A percentile compares a stretch with the other conserved stretches of the same genome.
Conservation (phyloP, 2,329 filamentous ascomycete species). For the Xylariaceae sp. region DNA sequence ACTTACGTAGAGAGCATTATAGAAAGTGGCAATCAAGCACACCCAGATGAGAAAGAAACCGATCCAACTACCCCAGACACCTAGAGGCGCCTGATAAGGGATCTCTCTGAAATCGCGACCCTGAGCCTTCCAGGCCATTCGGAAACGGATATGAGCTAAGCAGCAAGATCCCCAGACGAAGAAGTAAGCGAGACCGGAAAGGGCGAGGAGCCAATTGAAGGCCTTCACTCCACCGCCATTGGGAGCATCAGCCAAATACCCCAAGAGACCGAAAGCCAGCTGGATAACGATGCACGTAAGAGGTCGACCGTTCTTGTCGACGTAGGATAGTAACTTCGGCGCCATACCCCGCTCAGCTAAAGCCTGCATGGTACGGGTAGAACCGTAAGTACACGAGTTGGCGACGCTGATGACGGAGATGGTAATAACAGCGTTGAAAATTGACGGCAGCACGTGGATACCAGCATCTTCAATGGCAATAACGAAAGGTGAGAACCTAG, state of each 20-base stretch:
- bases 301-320: slow-evolving; percentile 66
- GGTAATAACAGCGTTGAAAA: slow-evolving; percentile 61
- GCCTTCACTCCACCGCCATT: slow-evolving; percentile 51
- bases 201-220: slow-evolving; percentile 71
- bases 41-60: slow-evolving; percentile 70
- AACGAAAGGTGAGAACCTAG: slow-evolving; percentile 56
- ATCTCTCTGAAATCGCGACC: slow-evolving; percentile 58
- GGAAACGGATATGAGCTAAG: slow-evolving; percentile 69
- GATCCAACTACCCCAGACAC: slow-evolving; percentile 71
- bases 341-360: slow-evolving; percentile 57
- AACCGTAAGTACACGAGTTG: slow-evolving; percentile 58
- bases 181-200: slow-evolving; percentile 75
- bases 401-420: slow-evolving; percentile 58
- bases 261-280: slow-evolving; percentile 63
- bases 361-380: slow-evolving; percentile 57
- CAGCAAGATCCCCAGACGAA: slow-evolving; percentile 78
- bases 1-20: slow-evolving; percentile 65
- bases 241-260: slow-evolving; percentile 59
- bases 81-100: slow-evolving; percentile 55
- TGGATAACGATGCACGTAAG: slow-evolving; percentile 59
- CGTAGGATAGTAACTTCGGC: slow-evolving; percentile 62
- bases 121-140: slow-evolving; percentile 63
- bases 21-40: slow-evolving; percentile 75
- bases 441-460: slow-evolving; percentile 55
- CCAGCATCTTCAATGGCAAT: slow-evolving; percentile 57